These are phyloP conservation scores for Tolypocladium pustulatum DNA, from an alignment of 2,329 filamentous ascomycete species.

Conservation along the genomic window DNA sequence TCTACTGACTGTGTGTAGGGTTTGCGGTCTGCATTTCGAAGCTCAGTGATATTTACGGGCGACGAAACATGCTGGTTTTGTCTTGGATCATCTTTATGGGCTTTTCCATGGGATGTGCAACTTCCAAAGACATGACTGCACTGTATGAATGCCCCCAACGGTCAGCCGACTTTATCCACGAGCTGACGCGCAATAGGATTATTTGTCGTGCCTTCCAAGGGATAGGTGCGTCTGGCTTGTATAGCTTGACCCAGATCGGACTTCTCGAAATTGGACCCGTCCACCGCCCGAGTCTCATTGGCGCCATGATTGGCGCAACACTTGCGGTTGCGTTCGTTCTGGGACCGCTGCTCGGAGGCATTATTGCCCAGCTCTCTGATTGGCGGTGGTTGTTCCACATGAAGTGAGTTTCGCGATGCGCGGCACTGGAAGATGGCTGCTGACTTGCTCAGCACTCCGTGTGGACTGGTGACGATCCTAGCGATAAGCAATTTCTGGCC, in stretches of 20 bases:
- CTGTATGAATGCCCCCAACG: conserved; percentile 27
- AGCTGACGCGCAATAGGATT: conserved; percentile 31
- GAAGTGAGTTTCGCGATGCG: conserved; percentile 32
- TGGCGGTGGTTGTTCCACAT: conserved; percentile 54
- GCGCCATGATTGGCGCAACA: conserved; percentile 43
- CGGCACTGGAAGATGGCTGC: not conserved
- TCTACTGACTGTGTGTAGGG: conserved; percentile 21
- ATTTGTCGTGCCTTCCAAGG: conserved; percentile 49
- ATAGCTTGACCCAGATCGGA: conserved; percentile 47
- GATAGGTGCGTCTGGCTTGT: conserved; percentile 50
- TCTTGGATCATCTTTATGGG: conserved; percentile 45
- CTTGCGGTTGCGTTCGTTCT: conserved; percentile 47
- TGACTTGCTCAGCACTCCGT: conserved; percentile 32
- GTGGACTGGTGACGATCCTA: conserved; percentile 34
- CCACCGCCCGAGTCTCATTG: conserved; percentile 41
- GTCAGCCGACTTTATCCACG: not conserved
- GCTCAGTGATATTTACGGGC: conserved; percentile 49
- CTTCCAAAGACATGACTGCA: conserved; percentile 37
- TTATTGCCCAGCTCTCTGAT: conserved; percentile 38
- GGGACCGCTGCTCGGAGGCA: conserved; percentile 46
- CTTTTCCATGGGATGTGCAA: conserved; percentile 44
- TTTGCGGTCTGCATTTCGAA: conserved; percentile 49
- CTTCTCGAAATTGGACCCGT: conserved; percentile 46
- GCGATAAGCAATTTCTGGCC: conserved; percentile 38
- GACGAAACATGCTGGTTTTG: conserved; percentile 34